Base-by-base conservation (phyloP, 192 early-diverging fungal species). In the Coemansia sp. region DNA sequence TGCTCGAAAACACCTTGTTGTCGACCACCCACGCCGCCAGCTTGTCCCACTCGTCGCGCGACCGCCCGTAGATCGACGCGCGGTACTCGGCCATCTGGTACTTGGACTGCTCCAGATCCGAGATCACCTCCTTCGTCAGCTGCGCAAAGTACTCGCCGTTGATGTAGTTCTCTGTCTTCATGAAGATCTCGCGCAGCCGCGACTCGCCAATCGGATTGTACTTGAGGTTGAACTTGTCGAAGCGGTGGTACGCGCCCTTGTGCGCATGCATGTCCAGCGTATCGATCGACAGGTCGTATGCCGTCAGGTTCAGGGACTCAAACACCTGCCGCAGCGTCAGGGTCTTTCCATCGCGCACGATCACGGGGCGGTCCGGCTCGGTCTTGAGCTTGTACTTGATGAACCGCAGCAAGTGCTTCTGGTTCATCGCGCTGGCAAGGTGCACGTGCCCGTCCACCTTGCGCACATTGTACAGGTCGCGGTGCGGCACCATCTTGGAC, bases 381-480 rank as follows among this genome's bases (percentile, higher is more conserved):
- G 87, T 92, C 74, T 88, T 88, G 64, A 98, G 78, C 75, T 95
- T 96, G 38, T 91, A 88, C 75, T 98, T 98, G 81, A 98, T 96
- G 68, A 96, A 98, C 8, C 94, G 92, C 36, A 98, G 76, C 57
- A 98, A 66, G 72, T 98, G 96, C 83, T 98, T 98, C 73, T 94
- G 92, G 76, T 96, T 98, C 96, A 98, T 96, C 66, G 94, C 95
- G 5, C 90, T 87, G 6, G 92, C 91, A 70, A 95, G 87, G 66
- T 98, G 96, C 45, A 98, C 91, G 86, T 98, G 96, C 1, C 93
- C 95, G 78, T 98, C 96, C 18, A 98, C 95, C 71, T 98, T 98
- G 57, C 96, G 91, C 52, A 98, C 94, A 63, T 98, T 98, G 87
- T 98, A 98, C 72, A 96, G 93, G 75, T 98, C 96, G 63, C 96